A percentile compares a stretch with the other conserved stretches of the same genome.
These are phyloP conservation scores for Saccharomyces pastorianus DNA, from an alignment of 1,139 yeast species.

Conservation along the genomic window DNA sequence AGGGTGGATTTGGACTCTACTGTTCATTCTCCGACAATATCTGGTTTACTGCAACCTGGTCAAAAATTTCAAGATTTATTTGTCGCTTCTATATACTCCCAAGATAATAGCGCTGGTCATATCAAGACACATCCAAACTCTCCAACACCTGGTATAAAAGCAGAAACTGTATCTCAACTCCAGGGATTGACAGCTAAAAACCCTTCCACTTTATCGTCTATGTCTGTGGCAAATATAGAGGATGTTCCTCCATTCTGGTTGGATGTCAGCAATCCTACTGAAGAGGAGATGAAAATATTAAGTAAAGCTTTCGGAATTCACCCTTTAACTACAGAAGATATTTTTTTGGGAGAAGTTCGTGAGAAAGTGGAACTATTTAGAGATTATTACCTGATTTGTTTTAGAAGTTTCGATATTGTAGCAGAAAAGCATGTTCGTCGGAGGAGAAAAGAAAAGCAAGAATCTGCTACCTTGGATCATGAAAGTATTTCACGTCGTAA, in stretches of 20 bases:
- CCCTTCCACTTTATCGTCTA: slow-evolving; percentile 8
- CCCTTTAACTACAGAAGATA: slow-evolving; percentile 93
- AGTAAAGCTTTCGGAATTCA: slow-evolving; percentile 91
- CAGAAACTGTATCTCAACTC: not conserved
- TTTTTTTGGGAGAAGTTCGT: slow-evolving; percentile 84
- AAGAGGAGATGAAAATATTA: slow-evolving; percentile 89
- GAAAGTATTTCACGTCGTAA: slow-evolving; percentile 5
- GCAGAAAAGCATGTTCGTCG: slow-evolving; percentile 53
- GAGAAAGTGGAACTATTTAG: slow-evolving; percentile 91
- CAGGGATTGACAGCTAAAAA: not conserved
- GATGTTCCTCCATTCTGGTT: slow-evolving; percentile 70
- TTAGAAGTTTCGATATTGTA: slow-evolving; percentile 83
- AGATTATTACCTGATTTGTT: slow-evolving; percentile 85
- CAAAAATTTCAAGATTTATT: slow-evolving; percentile 46
- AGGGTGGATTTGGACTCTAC: slow-evolving; percentile 85
- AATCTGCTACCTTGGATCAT: slow-evolving; percentile 2
- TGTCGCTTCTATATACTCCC: slow-evolving; percentile 34
- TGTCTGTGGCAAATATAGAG: slow-evolving; percentile 22
- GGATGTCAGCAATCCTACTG: slow-evolving; percentile 87
- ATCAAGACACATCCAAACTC: slow-evolving; percentile 8
- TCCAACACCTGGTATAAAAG: slow-evolving; percentile 1
- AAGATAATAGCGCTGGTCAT: slow-evolving; percentile 12
- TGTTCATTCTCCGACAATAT: slow-evolving; percentile 79
- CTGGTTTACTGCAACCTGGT: slow-evolving; percentile 64
- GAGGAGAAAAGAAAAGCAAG: slow-evolving; percentile 27